phyloP scores from a whole-genome alignment of 306 rosid species.

The Alnus glutinosa region DNA sequence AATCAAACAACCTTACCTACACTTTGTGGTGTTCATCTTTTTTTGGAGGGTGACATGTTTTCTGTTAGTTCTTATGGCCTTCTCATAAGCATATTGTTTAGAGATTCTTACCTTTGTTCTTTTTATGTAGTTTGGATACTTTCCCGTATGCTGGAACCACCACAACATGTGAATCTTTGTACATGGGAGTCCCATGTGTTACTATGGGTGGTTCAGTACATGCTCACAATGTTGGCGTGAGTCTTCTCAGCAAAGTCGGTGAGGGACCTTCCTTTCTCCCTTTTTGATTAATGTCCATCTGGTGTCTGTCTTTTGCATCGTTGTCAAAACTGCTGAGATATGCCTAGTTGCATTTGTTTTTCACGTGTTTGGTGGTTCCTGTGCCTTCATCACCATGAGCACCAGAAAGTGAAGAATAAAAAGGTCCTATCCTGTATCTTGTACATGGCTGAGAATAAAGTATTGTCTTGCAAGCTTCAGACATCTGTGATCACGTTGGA shows the following conservation, averaged over 20 bases:
- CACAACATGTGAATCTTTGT: slow-evolving; percentile 92
- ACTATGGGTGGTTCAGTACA: slow-evolving; percentile 97
- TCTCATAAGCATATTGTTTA: slow-evolving; percentile 5
- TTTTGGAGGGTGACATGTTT: too few species aligned
- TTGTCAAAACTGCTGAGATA: slow-evolving; percentile 17
- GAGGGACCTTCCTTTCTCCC: slow-evolving; percentile 32
- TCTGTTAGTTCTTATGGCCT: slow-evolving; percentile 6
- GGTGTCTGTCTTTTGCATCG: slow-evolving; percentile 6
- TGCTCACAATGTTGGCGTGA: slow-evolving; percentile 98
- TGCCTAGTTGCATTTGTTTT: background rate
- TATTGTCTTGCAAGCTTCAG: background rate
- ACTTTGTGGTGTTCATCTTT: too few species aligned
- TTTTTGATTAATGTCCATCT: slow-evolving; percentile 10
- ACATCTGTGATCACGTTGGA: background rate
- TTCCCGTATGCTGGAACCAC: slow-evolving; percentile 99
- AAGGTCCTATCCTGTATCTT: background rate
- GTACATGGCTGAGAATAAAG: background rate
- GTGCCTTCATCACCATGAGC: background rate
- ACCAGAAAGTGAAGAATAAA: background rate
- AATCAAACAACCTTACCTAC: too few species aligned
- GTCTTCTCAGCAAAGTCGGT: slow-evolving; percentile 97
- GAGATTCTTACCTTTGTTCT: slow-evolving; percentile 23
- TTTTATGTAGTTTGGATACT: slow-evolving; percentile 83
- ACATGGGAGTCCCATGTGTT: slow-evolving; percentile 99
- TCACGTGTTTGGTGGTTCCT: too few species aligned